A percentile compares a stretch with the other conserved stretches of the same genome.
These are phyloP conservation scores for Candida pseudoglaebosa DNA, from an alignment of 805 yeast genomes.

Conservation along the genomic window DNA sequence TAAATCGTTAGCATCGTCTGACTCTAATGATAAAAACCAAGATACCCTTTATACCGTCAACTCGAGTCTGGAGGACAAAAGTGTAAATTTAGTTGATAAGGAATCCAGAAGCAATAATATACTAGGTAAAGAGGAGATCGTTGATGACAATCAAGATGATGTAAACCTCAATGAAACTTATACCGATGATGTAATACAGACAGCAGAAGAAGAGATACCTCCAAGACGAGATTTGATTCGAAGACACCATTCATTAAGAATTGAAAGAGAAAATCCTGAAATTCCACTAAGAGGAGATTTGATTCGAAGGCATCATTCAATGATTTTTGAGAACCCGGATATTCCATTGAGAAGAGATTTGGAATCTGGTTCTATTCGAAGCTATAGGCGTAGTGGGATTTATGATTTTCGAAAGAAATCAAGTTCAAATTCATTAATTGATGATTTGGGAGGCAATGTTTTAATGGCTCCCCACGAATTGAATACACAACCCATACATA, in stretches of 20 bases:
- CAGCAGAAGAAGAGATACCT: background rate
- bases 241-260: background rate
- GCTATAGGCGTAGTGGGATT: background rate
- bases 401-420: background rate
- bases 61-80: background rate
- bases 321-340: background rate
- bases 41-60: too few relatives aligned
- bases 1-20: too few relatives aligned
- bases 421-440: background rate
- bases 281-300: background rate
- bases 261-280: background rate
- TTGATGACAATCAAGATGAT: too few relatives aligned
- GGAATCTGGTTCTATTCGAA: background rate
- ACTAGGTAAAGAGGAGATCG: too few relatives aligned
- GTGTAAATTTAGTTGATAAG: too few relatives aligned
- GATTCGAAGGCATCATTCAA: background rate
- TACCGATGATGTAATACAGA: background rate
- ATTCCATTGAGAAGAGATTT: background rate
- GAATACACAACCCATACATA: too few relatives aligned
- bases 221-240: background rate
- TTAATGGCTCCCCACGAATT: too few relatives aligned
- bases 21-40: too few relatives aligned
- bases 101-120: too few relatives aligned
- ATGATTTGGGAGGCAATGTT: too few relatives aligned
- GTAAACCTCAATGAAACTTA: too few relatives aligned